phyloP scores from a whole-genome alignment of 306 rosid genomes.

The Lagenaria siceraria region DNA sequence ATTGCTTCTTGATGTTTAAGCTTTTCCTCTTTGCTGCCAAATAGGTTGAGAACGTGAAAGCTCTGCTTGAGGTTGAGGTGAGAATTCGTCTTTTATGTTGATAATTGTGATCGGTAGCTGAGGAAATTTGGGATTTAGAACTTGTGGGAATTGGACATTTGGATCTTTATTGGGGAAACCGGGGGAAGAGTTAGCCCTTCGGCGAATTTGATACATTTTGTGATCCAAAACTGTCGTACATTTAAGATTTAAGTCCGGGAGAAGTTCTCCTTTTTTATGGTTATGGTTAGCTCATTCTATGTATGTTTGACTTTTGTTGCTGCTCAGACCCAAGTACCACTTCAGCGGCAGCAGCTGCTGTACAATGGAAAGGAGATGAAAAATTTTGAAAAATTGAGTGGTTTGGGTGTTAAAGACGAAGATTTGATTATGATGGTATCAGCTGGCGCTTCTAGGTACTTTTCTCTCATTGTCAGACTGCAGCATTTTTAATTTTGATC shows the following conservation, averaged over 20 bases:
- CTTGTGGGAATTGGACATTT: background rate
- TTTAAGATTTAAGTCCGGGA: background rate
- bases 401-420: slow-evolving; percentile 73
- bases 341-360: slow-evolving; percentile 77
- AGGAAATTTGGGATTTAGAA: background rate
- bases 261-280: background rate
- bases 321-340: slow-evolving; percentile 66
- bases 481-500: background rate
- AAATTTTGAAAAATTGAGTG: slow-evolving; percentile 65
- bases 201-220: background rate
- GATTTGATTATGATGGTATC: slow-evolving; percentile 87
- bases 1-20: background rate
- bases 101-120: background rate
- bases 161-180: background rate
- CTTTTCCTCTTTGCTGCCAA: background rate
- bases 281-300: slow-evolving; percentile 3
- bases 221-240: background rate
- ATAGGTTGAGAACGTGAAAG: slow-evolving; percentile 87
- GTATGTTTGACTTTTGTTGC: background rate
- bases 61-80: slow-evolving; percentile 94
- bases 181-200: background rate
- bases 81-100: background rate
- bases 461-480: background rate
- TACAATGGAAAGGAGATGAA: slow-evolving; percentile 66
- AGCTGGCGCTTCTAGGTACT: slow-evolving; percentile 43